Conservation (phyloP, 2,329 filamentous ascomycete species). For the Juglanconis sp. region DNA sequence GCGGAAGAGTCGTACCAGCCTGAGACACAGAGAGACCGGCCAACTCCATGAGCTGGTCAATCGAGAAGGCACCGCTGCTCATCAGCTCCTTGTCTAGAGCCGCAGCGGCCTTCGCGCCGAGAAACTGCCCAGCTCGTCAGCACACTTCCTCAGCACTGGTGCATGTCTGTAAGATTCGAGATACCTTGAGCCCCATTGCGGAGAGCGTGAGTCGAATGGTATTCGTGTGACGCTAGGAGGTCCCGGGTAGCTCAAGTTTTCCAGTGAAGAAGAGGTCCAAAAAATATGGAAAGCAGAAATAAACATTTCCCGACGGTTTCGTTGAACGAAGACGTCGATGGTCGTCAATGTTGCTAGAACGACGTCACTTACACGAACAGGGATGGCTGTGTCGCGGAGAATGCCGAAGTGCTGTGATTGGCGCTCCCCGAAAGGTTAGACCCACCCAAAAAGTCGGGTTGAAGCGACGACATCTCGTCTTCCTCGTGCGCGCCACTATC, state of each 20-base stretch:
- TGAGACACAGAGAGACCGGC: slow-evolving; percentile 91
- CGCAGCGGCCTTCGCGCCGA: slow-evolving; percentile 82
- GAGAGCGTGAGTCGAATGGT: not conserved
- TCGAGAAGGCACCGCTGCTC: slow-evolving; percentile 80
- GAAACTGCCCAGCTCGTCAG: slow-evolving; percentile 55
- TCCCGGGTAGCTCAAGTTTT: not conserved
- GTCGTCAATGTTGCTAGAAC: not conserved
- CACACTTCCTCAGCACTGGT: slow-evolving; percentile 4
- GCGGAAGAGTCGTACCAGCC: slow-evolving; percentile 55
- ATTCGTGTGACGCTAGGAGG: not conserved
- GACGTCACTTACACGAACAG: slow-evolving; percentile 3
- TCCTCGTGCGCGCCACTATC: not conserved
- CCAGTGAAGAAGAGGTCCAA: not conserved
- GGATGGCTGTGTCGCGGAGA: not conserved
- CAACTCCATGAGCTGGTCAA: slow-evolving; percentile 97
- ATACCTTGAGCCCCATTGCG: slow-evolving; percentile 34
- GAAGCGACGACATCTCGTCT: not conserved
- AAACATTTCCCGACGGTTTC: not conserved
- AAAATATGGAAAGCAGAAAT: not conserved
- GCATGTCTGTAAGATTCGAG: not conserved
- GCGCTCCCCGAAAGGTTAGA: slow-evolving; percentile 8
- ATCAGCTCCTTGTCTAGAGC: slow-evolving; percentile 93
- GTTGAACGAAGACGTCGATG: not conserved
- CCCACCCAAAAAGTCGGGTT: slow-evolving; percentile 13
- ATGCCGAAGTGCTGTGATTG: slow-evolving; percentile 1